phyloP scores from a whole-genome alignment of 306 rosid genomes.

The Quercus dentata region DNA sequence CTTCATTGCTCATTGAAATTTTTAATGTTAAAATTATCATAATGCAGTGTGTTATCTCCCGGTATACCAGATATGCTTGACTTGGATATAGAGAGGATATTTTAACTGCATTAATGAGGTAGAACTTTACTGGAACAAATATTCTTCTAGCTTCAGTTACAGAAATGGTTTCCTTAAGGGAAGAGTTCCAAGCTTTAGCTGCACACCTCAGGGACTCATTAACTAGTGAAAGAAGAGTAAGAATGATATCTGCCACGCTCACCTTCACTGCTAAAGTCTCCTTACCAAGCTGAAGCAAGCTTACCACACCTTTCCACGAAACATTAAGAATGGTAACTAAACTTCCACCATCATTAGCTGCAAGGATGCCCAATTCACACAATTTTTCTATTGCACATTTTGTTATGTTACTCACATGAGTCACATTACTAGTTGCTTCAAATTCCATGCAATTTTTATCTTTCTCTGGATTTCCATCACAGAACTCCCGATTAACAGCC shows the following conservation, averaged over 20 bases:
- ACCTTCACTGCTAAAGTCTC: conserved; percentile 42
- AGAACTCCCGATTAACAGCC: conserved; percentile 39
- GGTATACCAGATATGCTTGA: conserved; percentile 57
- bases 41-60: conserved; percentile 55
- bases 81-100: conserved; percentile 67
- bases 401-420: conserved; percentile 51
- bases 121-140: conserved; percentile 85
- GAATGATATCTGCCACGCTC: conserved; percentile 46
- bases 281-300: conserved; percentile 76
- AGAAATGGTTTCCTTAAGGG: conserved; percentile 51
- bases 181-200: conserved; percentile 65
- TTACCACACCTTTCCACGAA: conserved; percentile 92
- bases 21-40: conserved; percentile 64
- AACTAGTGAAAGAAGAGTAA: conserved; percentile 55
- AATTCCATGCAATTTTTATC: conserved; percentile 21
- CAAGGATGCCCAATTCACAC: conserved; percentile 70
- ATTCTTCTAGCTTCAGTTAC: conserved; percentile 72
- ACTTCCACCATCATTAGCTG: conserved; percentile 84
- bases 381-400: conserved; percentile 57
- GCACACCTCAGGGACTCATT: conserved; percentile 66
- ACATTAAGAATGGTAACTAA: conserved; percentile 72
- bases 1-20: conserved; percentile 49
- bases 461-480: conserved; percentile 33
- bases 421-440: conserved; percentile 31
- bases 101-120: conserved; percentile 74